These are phyloP conservation scores for Limonium bicolor DNA, from an alignment of 148 eudicot species.

Conservation along the genomic window DNA sequence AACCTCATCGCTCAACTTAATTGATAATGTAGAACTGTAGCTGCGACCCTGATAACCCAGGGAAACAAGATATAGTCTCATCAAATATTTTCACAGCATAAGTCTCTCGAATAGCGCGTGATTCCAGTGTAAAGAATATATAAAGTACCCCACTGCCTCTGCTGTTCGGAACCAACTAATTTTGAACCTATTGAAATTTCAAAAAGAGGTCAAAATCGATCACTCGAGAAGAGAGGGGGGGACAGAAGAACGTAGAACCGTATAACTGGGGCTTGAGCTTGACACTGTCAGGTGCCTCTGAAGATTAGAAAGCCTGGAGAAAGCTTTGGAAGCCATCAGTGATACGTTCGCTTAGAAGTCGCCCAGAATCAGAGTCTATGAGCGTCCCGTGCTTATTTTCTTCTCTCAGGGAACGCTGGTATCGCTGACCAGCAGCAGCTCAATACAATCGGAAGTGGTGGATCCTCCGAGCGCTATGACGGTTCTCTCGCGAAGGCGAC, in stretches of 20 bases:
- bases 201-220: not conserved
- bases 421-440: no score
- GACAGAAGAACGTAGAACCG: not conserved
- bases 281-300: slow-evolving; percentile 31
- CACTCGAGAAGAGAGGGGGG: not conserved
- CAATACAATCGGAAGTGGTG: no score
- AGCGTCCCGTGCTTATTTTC: no score
- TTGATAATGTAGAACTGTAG: slow-evolving; percentile 5
- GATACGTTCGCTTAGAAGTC: no score
- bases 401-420: no score
- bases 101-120: no score
- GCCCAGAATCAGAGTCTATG: no score
- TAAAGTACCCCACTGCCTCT: no score
- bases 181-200: not conserved
- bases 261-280: not conserved
- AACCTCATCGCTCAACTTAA: slow-evolving; percentile 60
- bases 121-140: no score
- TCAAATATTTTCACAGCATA: not conserved
- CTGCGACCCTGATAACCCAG: slow-evolving; percentile 3
- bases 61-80: not conserved
- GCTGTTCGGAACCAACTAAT: no score
- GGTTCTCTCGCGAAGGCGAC: no score
- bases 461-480: no score
- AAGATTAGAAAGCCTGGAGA: slow-evolving; percentile 32
- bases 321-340: slow-evolving; percentile 42